Conservation (phyloP, 805 yeast species). For the Millerago galiae region DNA sequence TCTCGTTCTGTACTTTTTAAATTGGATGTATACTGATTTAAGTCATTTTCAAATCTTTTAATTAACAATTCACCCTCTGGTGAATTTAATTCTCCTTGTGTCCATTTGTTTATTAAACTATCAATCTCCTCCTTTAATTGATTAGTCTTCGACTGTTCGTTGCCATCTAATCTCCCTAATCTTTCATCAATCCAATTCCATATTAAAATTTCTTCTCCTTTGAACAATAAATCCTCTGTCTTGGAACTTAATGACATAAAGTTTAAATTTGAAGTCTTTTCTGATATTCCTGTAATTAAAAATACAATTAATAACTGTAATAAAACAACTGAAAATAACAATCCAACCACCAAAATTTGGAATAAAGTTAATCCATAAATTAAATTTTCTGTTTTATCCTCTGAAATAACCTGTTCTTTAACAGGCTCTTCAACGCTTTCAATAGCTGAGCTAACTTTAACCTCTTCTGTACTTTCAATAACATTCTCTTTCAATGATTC, state of each 20-base stretch:
- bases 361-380: neutral
- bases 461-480: constrained; percentile 10
- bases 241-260: constrained; percentile 3
- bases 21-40: constrained; percentile 16
- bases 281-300: constrained; percentile 1
- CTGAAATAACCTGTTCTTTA: neutral
- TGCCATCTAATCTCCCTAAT: constrained; percentile 9
- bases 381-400: neutral
- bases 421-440: neutral
- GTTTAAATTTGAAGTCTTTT: constrained; percentile 3
- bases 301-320: constrained; percentile 15
- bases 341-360: neutral
- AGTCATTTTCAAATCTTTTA: constrained; percentile 11
- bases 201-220: constrained; percentile 19
- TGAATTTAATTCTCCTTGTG: constrained; percentile 14
- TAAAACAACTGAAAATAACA: constrained; percentile 4
- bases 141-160: constrained; percentile 4
- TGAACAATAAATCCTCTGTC: constrained; percentile 11
- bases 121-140: constrained; percentile 17
- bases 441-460: neutral
- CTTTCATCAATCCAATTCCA: constrained; percentile 28
- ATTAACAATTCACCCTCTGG: constrained; percentile 12
- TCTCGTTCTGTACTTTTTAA: constrained; percentile 3
- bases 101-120: constrained; percentile 17
- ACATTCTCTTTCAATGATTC: constrained; percentile 21